Conservation (phyloP, 208 protist genomes). For the Blechomonas ayalai region DNA sequence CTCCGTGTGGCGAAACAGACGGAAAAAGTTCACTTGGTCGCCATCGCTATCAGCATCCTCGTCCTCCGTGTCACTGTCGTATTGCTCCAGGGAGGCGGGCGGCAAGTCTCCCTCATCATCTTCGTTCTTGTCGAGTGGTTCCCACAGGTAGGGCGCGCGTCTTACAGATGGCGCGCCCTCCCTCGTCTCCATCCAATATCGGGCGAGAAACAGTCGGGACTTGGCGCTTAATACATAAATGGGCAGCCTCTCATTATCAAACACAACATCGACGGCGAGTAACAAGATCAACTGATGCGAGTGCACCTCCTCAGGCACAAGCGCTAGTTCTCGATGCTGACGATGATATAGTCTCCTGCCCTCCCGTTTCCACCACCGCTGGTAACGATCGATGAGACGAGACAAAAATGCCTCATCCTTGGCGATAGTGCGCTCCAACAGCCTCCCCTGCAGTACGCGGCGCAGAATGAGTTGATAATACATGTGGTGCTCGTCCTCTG, state of each 20-base stretch:
- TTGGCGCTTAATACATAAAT: slow-evolving; percentile 73
- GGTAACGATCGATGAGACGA: slow-evolving; percentile 15
- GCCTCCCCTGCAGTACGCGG: slow-evolving; percentile 28
- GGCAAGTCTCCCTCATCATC: slow-evolving; percentile 17
- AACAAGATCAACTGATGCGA: slow-evolving; percentile 22
- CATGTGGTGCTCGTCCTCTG: slow-evolving; percentile 41
- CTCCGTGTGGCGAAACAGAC: slow-evolving; percentile 51
- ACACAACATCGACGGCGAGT: slow-evolving; percentile 66
- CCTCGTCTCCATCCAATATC: background rate
- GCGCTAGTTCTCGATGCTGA: no score
- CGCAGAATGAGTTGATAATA: slow-evolving; percentile 33
- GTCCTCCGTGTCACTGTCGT: slow-evolving; percentile 12
- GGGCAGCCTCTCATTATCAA: slow-evolving; percentile 53
- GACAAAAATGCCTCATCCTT: slow-evolving; percentile 21
- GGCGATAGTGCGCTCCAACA: slow-evolving; percentile 35
- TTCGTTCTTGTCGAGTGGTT: slow-evolving; percentile 3
- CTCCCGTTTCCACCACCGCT: no score
- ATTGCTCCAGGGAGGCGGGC: no score
- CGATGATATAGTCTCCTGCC: no score
- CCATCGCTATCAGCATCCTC: background rate
- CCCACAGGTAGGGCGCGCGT: background rate
- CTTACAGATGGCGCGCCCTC: background rate
- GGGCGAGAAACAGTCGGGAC: slow-evolving; percentile 40
- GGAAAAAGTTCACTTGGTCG: slow-evolving; percentile 53
- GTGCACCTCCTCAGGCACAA: background rate